Evolutionary conservation across 345 rosid genomes (phyloP).

Genomic region (Dimocarpus longan): DNA sequence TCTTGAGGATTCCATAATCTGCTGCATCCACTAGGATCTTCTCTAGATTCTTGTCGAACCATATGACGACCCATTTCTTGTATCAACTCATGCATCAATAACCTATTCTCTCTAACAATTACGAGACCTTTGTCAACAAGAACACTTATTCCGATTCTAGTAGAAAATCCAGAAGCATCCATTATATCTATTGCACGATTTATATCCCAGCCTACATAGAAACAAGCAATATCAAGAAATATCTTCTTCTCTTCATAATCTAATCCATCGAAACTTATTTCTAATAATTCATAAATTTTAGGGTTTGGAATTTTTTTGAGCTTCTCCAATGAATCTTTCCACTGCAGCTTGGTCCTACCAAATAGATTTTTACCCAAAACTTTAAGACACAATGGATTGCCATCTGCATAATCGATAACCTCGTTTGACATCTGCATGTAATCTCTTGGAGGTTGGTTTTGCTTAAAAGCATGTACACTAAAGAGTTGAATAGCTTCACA

Average conservation of each 20-base stretch:
- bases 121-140: not conserved
- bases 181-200: not conserved
- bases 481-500: too few relatives aligned
- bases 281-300: too few relatives aligned
- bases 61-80: not conserved
- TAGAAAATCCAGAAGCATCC: not conserved
- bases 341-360: too few relatives aligned
- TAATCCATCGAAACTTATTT: not conserved
- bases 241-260: not conserved
- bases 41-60: not conserved
- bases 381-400: too few relatives aligned
- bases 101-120: too few relatives aligned
- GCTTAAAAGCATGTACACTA: too few relatives aligned
- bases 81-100: not conserved
- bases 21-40: not conserved
- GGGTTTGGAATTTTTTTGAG: not conserved
- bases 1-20: not conserved
- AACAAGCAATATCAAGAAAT: not conserved
- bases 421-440: too few relatives aligned
- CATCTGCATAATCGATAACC: too few relatives aligned
- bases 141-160: not conserved
- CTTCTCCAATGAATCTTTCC: not conserved
- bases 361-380: too few relatives aligned
- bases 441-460: too few relatives aligned
- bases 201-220: not conserved